Conservation (phyloP, 2,329 filamentous ascomycete species). For the Xylaria sp. region DNA sequence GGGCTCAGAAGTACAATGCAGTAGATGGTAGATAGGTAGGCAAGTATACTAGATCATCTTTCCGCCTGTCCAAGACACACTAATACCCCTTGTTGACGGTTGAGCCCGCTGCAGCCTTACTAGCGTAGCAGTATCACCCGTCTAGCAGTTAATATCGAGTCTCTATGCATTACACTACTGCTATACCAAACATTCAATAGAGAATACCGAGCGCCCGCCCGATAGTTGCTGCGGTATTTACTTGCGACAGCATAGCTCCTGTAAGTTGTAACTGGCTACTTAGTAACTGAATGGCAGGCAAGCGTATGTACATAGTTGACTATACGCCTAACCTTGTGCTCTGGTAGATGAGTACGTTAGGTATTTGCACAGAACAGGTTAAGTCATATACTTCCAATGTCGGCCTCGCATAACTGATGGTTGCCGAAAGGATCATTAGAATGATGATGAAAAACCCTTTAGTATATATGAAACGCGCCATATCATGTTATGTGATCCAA, state of each 20-base stretch:
- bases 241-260: neutral
- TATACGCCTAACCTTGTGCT: neutral
- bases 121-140: constrained; percentile 8
- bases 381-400: constrained; percentile 13
- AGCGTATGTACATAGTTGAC: neutral
- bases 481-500: constrained; percentile 1
- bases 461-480: constrained; percentile 25
- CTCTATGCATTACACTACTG: neutral
- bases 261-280: neutral
- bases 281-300: neutral
- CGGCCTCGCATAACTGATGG: constrained; percentile 1
- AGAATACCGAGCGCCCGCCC: neutral
- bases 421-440: constrained; percentile 3
- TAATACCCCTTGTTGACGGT: constrained; percentile 22
- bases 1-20: neutral
- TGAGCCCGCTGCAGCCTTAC: constrained; percentile 20
- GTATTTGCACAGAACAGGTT: constrained; percentile 1
- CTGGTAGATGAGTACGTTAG: neutral
- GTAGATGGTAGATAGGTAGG: neutral
- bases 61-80: constrained; percentile 1
- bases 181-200: neutral
- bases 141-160: neutral
- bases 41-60: constrained; percentile 8
- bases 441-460: neutral
- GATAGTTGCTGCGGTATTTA: constrained; percentile 1